These are phyloP conservation scores for Tylopilus subfusipes DNA, from an alignment of 768 basidiomycete genomes.

Conservation along the genomic window DNA sequence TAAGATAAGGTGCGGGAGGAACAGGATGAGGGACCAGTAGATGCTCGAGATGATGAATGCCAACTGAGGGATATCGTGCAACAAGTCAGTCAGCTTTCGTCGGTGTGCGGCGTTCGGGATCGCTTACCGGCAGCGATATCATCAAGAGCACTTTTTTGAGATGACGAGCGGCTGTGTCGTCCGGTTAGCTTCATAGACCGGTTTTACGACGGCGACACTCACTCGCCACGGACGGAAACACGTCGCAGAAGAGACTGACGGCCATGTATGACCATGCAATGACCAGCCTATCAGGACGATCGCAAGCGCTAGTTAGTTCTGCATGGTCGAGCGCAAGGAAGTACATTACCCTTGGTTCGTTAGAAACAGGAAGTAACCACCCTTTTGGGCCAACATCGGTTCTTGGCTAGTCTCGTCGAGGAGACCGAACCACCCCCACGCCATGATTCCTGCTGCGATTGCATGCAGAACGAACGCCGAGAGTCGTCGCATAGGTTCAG, in stretches of 20 bases:
- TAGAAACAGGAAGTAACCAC: slow-evolving; percentile 68
- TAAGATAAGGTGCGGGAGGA: slow-evolving; percentile 54
- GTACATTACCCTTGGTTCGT: slow-evolving; percentile 65
- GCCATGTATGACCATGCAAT: slow-evolving; percentile 41
- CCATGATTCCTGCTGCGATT: slow-evolving; percentile 32
- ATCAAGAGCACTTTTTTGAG: slow-evolving; percentile 62
- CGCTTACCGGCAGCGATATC: slow-evolving; percentile 58
- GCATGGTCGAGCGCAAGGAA: background rate
- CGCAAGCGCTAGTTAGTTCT: background rate
- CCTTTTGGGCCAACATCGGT: slow-evolving; percentile 44
- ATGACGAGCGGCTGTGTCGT: slow-evolving; percentile 26
- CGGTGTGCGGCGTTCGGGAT: background rate
- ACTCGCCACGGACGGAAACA: slow-evolving; percentile 38
- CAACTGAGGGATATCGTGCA: background rate
- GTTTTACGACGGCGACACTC: slow-evolving; percentile 10
- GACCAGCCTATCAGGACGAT: slow-evolving; percentile 19
- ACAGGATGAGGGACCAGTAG: slow-evolving; percentile 64
- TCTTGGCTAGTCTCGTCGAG: slow-evolving; percentile 12
- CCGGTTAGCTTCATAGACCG: background rate
- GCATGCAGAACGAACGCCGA: slow-evolving; percentile 32
- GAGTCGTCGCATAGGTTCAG: slow-evolving; percentile 12
- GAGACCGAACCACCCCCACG: slow-evolving; percentile 34
- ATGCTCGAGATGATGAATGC: slow-evolving; percentile 46
- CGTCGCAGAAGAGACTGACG: slow-evolving; percentile 37
- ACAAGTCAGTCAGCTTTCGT: background rate